phyloP scores from a whole-genome alignment of 257 asterid genomes.

The Paraleonurus japonicus region DNA sequence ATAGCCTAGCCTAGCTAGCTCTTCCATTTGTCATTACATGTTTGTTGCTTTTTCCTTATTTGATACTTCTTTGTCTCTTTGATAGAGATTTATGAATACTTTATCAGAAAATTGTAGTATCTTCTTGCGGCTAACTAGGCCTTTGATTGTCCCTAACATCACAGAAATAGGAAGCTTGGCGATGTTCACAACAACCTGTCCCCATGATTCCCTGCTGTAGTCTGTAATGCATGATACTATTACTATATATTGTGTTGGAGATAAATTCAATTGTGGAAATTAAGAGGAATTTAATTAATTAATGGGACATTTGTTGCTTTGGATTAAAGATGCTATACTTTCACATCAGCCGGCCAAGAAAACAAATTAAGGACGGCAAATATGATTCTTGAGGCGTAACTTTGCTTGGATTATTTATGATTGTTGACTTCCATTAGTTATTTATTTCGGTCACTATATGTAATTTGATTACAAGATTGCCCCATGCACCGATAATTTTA shows the following conservation, averaged over 20 bases:
- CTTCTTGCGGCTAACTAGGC: conserved; percentile 16
- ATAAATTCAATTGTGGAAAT: conserved; percentile 17
- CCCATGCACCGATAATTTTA: too few relatives aligned
- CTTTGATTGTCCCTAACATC: neutral
- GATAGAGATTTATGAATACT: conserved; percentile 14
- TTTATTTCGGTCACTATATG: too few relatives aligned
- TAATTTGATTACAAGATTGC: too few relatives aligned
- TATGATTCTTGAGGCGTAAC: too few relatives aligned
- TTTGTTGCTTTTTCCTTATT: conserved; percentile 25
- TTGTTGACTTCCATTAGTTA: neutral
- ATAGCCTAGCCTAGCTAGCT: neutral
- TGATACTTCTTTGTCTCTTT: conserved; percentile 10
- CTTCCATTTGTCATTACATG: conserved; percentile 38
- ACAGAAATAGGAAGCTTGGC: conserved; percentile 18
- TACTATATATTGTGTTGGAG: neutral
- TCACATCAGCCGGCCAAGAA: conserved; percentile 37
- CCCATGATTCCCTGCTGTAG: conserved; percentile 22
- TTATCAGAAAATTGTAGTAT: neutral
- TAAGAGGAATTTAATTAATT: neutral
- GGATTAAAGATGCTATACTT: neutral
- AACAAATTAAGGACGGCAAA: conserved; percentile 16
- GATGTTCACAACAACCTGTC: conserved; percentile 34
- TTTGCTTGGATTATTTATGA: neutral
- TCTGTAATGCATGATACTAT: neutral
- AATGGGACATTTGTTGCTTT: neutral